Conservation (phyloP, 2,329 filamentous ascomycete genomes). For the Phoma herbarum region DNA sequence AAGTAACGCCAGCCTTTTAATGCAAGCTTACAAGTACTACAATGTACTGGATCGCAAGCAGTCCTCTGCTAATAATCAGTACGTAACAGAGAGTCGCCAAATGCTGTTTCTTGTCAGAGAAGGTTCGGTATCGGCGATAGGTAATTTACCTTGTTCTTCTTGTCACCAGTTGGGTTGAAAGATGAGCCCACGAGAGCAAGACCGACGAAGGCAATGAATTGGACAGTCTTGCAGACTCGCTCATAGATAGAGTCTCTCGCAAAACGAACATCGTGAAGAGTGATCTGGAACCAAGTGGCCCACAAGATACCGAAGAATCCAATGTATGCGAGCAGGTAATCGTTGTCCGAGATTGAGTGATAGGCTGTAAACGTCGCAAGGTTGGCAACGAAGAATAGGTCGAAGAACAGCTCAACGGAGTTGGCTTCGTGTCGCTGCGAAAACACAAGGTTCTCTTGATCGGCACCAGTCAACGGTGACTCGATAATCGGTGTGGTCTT, state of each 20-base stretch:
- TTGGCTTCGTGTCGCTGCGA: constrained; percentile 52
- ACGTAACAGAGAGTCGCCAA: constrained; percentile 49
- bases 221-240: constrained; percentile 48
- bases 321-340: constrained; percentile 48
- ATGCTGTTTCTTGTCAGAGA: constrained; percentile 35
- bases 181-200: constrained; percentile 48
- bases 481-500: constrained; percentile 47
- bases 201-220: constrained; percentile 51
- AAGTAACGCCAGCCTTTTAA: not conserved
- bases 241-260: constrained; percentile 51
- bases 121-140: not conserved
- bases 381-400: constrained; percentile 47
- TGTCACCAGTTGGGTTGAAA: constrained; percentile 43
- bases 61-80: constrained; percentile 44
- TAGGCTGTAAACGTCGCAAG: constrained; percentile 52
- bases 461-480: constrained; percentile 48
- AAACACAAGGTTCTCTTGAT: constrained; percentile 48
- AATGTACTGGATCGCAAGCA: constrained; percentile 46
- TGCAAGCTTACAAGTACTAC: constrained; percentile 39
- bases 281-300: constrained; percentile 52
- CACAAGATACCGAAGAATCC: constrained; percentile 53
- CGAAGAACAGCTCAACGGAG: constrained; percentile 51
- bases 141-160: constrained; percentile 40
- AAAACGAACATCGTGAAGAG: constrained; percentile 53
- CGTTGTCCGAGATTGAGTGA: constrained; percentile 48